Conservation (phyloP, 371 early-diverging fungal genomes). For the Mortierella sp. region DNA sequence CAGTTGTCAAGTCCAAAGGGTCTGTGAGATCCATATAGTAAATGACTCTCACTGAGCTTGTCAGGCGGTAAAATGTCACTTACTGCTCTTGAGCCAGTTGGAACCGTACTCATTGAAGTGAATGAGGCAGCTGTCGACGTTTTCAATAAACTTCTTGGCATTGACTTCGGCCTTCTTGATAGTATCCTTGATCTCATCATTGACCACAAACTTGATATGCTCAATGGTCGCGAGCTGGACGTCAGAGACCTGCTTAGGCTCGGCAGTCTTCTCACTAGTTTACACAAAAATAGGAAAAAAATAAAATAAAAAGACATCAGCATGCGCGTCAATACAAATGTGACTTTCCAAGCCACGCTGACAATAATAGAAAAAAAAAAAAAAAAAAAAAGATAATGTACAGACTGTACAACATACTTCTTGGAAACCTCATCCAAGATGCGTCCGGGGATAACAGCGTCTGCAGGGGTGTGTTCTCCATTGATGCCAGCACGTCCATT, state of each 20-base stretch:
- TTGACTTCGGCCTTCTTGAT: conserved; percentile 73
- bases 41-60: too few species aligned
- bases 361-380: not conserved
- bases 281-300: not conserved
- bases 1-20: not conserved
- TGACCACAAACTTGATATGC: conserved; percentile 75
- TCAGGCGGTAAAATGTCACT: conserved; percentile 25
- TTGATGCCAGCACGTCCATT: conserved; percentile 94
- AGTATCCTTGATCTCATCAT: conserved; percentile 59
- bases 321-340: not conserved
- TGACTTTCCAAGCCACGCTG: too few species aligned
- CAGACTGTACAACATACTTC: conserved; percentile 56
- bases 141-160: conserved; percentile 73
- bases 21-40: not conserved
- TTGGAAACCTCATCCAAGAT: conserved; percentile 75
- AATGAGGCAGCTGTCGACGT: conserved; percentile 79
- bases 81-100: conserved; percentile 84
- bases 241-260: conserved; percentile 57
- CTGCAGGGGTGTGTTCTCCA: conserved; percentile 95
- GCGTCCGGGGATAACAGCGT: conserved; percentile 90
- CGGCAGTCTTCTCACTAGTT: conserved; percentile 69
- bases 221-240: conserved; percentile 62
- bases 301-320: not conserved
- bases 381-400: not conserved
- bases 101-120: conserved; percentile 83